phyloP scores from a whole-genome alignment of 495 filamentous ascomycete genomes.

The Parathielavia appendiculata region DNA sequence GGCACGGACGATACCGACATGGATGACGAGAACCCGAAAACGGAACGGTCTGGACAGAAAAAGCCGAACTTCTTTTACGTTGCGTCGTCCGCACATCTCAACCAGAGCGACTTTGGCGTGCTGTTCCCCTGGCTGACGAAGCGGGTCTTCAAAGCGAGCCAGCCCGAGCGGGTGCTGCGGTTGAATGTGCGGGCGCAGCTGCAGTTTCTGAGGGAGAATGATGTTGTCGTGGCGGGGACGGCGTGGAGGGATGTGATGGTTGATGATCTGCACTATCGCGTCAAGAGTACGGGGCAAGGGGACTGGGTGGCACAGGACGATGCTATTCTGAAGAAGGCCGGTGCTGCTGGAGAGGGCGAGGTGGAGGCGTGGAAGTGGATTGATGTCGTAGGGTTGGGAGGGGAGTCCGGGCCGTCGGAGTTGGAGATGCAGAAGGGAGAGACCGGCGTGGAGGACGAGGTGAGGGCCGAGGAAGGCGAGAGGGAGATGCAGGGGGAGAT shows the following conservation, averaged over 20 bases:
- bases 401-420: slow-evolving; percentile 20
- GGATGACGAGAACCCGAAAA: not conserved
- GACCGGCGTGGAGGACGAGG: slow-evolving; percentile 10
- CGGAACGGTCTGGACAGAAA: too few species aligned
- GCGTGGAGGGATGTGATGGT: slow-evolving; percentile 46
- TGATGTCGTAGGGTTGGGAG: slow-evolving; percentile 42
- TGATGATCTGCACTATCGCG: slow-evolving; percentile 1
- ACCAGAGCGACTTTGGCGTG: slow-evolving; percentile 72
- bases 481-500: slow-evolving; percentile 39
- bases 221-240: slow-evolving; percentile 49
- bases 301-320: slow-evolving; percentile 32
- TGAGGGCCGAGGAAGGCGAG: slow-evolving; percentile 32
- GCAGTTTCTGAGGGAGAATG: slow-evolving; percentile 53
- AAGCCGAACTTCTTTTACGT: slow-evolving; percentile 61
- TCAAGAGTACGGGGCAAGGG: not conserved
- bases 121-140: slow-evolving; percentile 65
- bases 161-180: slow-evolving; percentile 56
- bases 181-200: slow-evolving; percentile 60
- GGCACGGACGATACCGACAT: not conserved
- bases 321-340: slow-evolving; percentile 32
- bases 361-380: slow-evolving; percentile 39
- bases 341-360: not conserved
- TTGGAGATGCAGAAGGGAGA: slow-evolving; percentile 13
- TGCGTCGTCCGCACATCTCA: slow-evolving; percentile 58
- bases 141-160: slow-evolving; percentile 52